Percentiles rank a stretch among this genome's conserved stretches.
Conservation (phyloP, 106 monocot species). For the Acorus gramineus region DNA sequence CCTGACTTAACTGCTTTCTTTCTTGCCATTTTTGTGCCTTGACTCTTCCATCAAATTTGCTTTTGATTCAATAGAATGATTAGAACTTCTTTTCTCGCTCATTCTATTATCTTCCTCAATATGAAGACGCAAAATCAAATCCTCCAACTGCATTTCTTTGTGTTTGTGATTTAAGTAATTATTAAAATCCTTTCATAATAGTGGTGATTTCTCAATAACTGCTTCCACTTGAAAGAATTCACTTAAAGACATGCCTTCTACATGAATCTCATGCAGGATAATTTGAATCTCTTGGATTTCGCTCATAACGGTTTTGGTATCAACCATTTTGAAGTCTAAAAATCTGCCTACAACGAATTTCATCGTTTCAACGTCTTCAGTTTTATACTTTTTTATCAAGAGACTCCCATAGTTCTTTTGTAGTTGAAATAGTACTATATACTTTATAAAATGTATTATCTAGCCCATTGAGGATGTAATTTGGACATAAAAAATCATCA, state of each 20-base stretch:
- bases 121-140: neutral
- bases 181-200: neutral
- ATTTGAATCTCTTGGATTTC: constrained; percentile 1
- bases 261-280: neutral
- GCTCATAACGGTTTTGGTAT: neutral
- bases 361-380: neutral
- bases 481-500: no score
- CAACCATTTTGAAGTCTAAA: neutral
- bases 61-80: no score
- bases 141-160: neutral
- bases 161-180: neutral
- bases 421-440: no score
- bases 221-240: neutral
- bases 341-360: constrained; percentile 4
- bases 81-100: no score
- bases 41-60: no score
- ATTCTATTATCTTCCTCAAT: neutral
- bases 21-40: no score
- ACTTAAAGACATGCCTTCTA: neutral
- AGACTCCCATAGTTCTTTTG: no score
- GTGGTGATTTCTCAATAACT: neutral
- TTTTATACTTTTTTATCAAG: constrained; percentile 1
- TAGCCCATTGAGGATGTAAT: no score
- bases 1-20: no score
- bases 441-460: no score